A percentile compares a stretch with the other conserved stretches of the same genome.
Evolutionary conservation across 2,329 filamentous ascomycete species (phyloP).

Genomic region (Aspergillus phoenicis): DNA sequence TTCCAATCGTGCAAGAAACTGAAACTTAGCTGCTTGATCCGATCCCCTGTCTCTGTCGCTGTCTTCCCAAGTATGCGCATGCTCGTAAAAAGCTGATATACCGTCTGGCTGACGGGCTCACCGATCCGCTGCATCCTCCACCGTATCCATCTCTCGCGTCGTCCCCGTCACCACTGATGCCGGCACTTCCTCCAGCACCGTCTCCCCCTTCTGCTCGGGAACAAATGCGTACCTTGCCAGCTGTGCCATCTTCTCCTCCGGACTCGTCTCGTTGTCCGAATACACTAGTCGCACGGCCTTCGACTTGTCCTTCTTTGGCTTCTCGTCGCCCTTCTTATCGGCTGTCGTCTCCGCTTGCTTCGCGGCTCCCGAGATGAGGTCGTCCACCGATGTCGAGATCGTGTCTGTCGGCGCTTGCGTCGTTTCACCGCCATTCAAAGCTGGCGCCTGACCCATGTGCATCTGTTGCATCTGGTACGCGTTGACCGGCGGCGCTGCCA

Average conservation of each 20-base stretch:
- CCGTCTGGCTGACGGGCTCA: too few relatives aligned
- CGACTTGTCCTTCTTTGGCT: slow-evolving; percentile 67
- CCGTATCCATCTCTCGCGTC: slow-evolving; percentile 38
- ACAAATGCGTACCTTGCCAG: slow-evolving; percentile 74
- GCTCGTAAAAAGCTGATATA: background rate
- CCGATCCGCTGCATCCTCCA: slow-evolving; percentile 16
- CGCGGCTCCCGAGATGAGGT: slow-evolving; percentile 54
- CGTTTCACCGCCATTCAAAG: slow-evolving; percentile 31
- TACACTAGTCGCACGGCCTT: slow-evolving; percentile 74
- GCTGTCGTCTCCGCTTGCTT: slow-evolving; percentile 47
- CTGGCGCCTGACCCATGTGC: slow-evolving; percentile 52
- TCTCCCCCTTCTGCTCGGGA: slow-evolving; percentile 47
- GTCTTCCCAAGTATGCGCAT: background rate
- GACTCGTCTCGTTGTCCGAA: slow-evolving; percentile 75
- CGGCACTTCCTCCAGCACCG: slow-evolving; percentile 38
- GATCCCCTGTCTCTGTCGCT: background rate
- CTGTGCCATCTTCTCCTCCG: slow-evolving; percentile 85
- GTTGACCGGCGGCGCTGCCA: slow-evolving; percentile 57
- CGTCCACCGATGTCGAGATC: slow-evolving; percentile 52
- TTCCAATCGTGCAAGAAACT: background rate
- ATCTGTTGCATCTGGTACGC: slow-evolving; percentile 59
- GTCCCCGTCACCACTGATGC: slow-evolving; percentile 37
- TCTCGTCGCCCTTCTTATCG: slow-evolving; percentile 51
- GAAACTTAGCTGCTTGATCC: slow-evolving; percentile 6
- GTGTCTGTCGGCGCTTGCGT: slow-evolving; percentile 23